Evolutionary conservation across 208 protist species (phyloP).

Genomic region (Entamoeba nuttalli): DNA sequence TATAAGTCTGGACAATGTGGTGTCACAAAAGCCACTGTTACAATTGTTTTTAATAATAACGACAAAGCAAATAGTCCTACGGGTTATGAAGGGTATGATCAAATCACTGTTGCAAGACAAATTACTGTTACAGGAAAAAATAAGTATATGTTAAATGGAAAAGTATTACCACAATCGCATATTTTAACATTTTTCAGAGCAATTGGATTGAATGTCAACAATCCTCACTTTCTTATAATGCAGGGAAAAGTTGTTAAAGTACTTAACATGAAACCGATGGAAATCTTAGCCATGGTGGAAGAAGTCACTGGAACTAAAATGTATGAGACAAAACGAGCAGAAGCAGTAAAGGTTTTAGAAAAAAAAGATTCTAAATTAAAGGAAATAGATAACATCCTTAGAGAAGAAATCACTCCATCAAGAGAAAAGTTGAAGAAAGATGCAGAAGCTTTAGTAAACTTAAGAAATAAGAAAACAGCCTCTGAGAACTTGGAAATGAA

Average conservation of each 20-base stretch:
- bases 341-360: slow-evolving; percentile 79
- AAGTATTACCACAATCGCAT: slow-evolving; percentile 70
- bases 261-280: slow-evolving; percentile 95
- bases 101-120: slow-evolving; percentile 86
- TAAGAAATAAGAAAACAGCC: slow-evolving; percentile 19
- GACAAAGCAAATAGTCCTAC: slow-evolving; percentile 73
- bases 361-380: slow-evolving; percentile 95
- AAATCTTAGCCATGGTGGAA: slow-evolving; percentile 93
- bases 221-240: slow-evolving; percentile 99
- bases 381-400: slow-evolving; percentile 72
- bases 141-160: slow-evolving; percentile 98
- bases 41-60: slow-evolving; percentile 93
- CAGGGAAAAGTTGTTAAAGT: slow-evolving; percentile 93
- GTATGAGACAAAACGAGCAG: slow-evolving; percentile 88
- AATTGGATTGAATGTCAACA: slow-evolving; percentile 98
- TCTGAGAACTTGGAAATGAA: slow-evolving; percentile 46
- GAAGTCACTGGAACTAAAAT: slow-evolving; percentile 97
- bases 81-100: slow-evolving; percentile 81
- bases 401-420: slow-evolving; percentile 64
- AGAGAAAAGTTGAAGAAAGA: slow-evolving; percentile 55
- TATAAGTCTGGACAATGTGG: slow-evolving; percentile 97
- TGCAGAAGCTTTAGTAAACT: slow-evolving; percentile 29
- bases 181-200: slow-evolving; percentile 97
- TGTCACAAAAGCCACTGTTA: slow-evolving; percentile 92
- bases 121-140: slow-evolving; percentile 53